Evolutionary conservation across 495 filamentous ascomycete genomes (phyloP), one percentile per base, ranked within the genome.

Genomic region (Hypoxylon subgilvum): DNA sequence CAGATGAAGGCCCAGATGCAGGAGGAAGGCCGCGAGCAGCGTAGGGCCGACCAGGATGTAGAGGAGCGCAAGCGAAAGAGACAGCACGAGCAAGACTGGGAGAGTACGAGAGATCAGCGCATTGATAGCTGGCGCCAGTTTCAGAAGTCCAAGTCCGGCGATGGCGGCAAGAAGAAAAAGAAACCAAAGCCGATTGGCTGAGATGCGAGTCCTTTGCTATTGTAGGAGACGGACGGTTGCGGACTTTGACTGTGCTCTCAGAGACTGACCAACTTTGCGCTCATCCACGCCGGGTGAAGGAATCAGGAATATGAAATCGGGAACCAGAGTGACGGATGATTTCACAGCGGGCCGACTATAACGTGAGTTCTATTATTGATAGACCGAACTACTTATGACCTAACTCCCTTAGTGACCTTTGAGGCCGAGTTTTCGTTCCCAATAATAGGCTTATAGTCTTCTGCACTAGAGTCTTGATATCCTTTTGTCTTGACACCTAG

Each of bases 61-160:
- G 90, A 91, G 68, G 84, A 80, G 67, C 82, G 94, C 61, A 97
- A 97, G 79, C 79, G 92, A 55, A 97, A 96, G 82, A 80, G 95
- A 44, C 91, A 97, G 69, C 86, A 91, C 71, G 91, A 97, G 67
- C 82, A 89, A 72, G 88, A 88, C 31, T 99, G 95, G 95, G 94
- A 98, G 78, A 82, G 88, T 69, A 95, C 86, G 30, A 82, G 95
- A 36, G 94, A 98, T 48, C 82, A 90, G 72, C 83, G 94, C 52
- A 97, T 98, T 75, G 88, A 85, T 21, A 96, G 88, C 70, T 99
- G 94, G 94, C 85, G 95, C 23, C 86, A 92, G 52, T 99, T 92
- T 63, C 88, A 94, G 66, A 91, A 92, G 75, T 82, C 81, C 45
- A 81, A 82, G 64, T 72, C 66, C 16, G 71, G 69, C 4, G 84